A percentile compares a stretch with the other conserved stretches of the same genome.
phyloP scores from a whole-genome alignment of 768 basidiomycete genomes.

The Lactifluus rugatus region DNA sequence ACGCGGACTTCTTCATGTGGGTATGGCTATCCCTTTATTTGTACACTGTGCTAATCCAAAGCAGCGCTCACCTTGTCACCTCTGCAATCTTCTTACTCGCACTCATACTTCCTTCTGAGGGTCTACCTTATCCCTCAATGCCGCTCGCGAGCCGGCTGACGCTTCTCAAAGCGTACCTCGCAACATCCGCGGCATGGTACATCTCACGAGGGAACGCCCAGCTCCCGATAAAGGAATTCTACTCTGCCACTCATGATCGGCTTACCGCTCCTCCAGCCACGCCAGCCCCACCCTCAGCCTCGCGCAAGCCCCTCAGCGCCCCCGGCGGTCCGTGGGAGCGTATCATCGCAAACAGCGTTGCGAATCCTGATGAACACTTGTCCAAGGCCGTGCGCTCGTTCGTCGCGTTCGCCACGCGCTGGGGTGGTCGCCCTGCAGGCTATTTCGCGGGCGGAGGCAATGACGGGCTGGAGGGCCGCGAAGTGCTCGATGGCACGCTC shows the following conservation, averaged over 20 bases:
- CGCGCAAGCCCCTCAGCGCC: conserved; percentile 3
- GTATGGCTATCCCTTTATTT: conserved; percentile 23
- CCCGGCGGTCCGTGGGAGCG: conserved; percentile 41
- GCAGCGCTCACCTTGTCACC: conserved; percentile 57
- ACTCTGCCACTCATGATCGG: conserved; percentile 21
- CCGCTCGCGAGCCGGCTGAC: conserved; percentile 36
- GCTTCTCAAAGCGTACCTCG: conserved; percentile 52
- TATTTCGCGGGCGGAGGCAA: conserved; percentile 23
- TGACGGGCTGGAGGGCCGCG: conserved; percentile 36
- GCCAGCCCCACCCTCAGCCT: conserved; percentile 18
- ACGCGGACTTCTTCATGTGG: conserved; percentile 53
- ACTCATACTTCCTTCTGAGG: conserved; percentile 29
- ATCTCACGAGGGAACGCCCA: conserved; percentile 43
- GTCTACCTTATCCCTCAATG: conserved; percentile 18
- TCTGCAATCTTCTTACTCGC: conserved; percentile 54
- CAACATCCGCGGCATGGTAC: conserved; percentile 42
- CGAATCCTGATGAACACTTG: conserved; percentile 51
- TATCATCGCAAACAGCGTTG: conserved; percentile 41
- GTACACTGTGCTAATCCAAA: not conserved
- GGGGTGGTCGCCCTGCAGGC: conserved; percentile 32
- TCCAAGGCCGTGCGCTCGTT: conserved; percentile 43
- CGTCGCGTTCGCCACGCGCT: conserved; percentile 36
- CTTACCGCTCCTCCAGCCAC: conserved; percentile 22
- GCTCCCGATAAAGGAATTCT: conserved; percentile 44
- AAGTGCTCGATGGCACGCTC: conserved; percentile 49